These are phyloP conservation scores for Ephemerocybe angulata DNA, from an alignment of 768 basidiomycete genomes.

Conservation along the genomic window DNA sequence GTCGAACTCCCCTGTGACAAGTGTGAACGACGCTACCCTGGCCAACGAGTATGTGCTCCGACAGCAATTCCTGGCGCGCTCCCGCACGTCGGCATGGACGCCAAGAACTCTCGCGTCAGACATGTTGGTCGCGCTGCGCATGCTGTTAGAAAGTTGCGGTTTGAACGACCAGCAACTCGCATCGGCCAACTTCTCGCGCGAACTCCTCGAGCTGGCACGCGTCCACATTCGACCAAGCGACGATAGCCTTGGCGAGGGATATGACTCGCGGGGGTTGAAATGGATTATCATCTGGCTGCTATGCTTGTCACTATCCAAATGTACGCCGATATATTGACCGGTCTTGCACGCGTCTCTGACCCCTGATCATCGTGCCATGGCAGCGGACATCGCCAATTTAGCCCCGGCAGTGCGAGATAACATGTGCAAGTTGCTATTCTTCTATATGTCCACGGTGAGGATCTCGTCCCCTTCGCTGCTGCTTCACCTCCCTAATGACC, in stretches of 20 bases:
- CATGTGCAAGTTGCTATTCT: background rate
- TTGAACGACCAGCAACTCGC: slow-evolving; percentile 45
- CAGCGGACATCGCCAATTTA: background rate
- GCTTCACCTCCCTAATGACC: slow-evolving; percentile 11
- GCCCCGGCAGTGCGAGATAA: background rate
- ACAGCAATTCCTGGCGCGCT: slow-evolving; percentile 45
- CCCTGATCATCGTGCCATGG: background rate
- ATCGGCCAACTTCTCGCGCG: slow-evolving; percentile 36
- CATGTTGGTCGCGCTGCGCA: slow-evolving; percentile 55
- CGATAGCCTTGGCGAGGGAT: background rate
- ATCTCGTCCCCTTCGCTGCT: slow-evolving; percentile 4
- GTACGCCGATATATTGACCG: slow-evolving; percentile 27
- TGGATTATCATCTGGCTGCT: slow-evolving; percentile 38
- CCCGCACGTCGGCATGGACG: slow-evolving; percentile 34
- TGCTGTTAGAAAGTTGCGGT: slow-evolving; percentile 56
- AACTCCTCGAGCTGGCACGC: slow-evolving; percentile 31
- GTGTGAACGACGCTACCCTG: slow-evolving; percentile 37
- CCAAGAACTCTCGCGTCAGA: slow-evolving; percentile 34
- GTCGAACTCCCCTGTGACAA: slow-evolving; percentile 17
- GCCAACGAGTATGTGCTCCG: slow-evolving; percentile 48
- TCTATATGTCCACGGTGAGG: background rate
- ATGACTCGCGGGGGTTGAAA: slow-evolving; percentile 18
- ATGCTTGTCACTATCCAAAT: slow-evolving; percentile 34
- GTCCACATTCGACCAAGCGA: slow-evolving; percentile 10
- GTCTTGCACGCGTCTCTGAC: background rate